Conservation (phyloP, 495 filamentous ascomycete genomes). For the Clavariopsis aquatica region DNA sequence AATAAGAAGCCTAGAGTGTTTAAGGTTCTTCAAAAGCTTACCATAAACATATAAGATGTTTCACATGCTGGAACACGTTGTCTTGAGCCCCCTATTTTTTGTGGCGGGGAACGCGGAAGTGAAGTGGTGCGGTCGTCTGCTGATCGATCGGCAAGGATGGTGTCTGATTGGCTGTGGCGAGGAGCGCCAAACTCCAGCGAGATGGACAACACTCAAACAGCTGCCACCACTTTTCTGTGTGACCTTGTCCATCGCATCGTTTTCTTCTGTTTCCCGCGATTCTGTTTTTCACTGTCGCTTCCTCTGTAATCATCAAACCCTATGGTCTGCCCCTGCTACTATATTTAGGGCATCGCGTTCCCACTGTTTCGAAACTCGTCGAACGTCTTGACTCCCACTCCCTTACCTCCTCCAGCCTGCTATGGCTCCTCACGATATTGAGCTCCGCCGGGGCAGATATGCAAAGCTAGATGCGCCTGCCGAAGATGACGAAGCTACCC, state of each 20-base stretch:
- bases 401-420: not conserved
- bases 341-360: constrained; percentile 6
- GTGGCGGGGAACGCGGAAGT: not conserved
- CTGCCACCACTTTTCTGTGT: constrained; percentile 17
- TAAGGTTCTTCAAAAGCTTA: not conserved
- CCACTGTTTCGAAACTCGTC: constrained; percentile 14
- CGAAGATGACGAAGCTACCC: constrained; percentile 26
- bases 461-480: constrained; percentile 31
- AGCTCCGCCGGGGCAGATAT: constrained; percentile 40
- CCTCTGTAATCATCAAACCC: not conserved
- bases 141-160: constrained; percentile 19
- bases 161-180: not conserved
- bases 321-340: not conserved
- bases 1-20: constrained; percentile 16
- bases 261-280: not conserved
- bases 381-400: not conserved
- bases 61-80: not conserved
- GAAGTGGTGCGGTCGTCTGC: constrained; percentile 5
- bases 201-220: not conserved
- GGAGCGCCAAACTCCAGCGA: not conserved
- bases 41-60: not conserved
- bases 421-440: constrained; percentile 30
- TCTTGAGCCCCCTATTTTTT: not conserved
- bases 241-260: not conserved
- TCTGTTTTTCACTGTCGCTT: not conserved